Base-by-base conservation (phyloP, 768 basidiomycete species). In the Filobasidium floriforme region DNA sequence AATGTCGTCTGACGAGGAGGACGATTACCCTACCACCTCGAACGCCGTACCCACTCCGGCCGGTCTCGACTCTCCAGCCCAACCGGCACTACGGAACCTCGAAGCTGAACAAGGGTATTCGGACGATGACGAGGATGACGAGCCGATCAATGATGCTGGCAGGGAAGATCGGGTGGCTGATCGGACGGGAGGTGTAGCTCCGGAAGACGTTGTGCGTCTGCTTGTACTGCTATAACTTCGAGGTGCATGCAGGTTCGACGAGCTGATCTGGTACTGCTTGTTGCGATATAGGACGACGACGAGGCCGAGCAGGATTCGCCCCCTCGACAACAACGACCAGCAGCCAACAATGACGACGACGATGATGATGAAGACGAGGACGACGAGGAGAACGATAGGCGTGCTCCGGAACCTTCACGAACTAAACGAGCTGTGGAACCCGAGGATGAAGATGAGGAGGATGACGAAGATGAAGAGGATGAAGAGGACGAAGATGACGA, bases 391-490 rank as follows among this genome's bases (percentile, higher is more conserved):
- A 68, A 82, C 55, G 81, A 81, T 3, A 51, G 32, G 32, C 32
- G 32, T 37, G 46, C 54, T 26, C 54, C 54, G 22, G 54, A 15
- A 19, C 24, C 54, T 57, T 4, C 15, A 57, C 12, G 15, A 24
- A 22, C 2, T 57, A 24, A 57, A 15, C 46, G 46, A 62, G 15
- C 67, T 70, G 19, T 67, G 72, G 61, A 28, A 5, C 46, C 54
- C 15, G 22, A 57, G 2, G 24, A 57, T 26, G 54, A 57, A 4
- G 75, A 46, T 69, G 78, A 68, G 72, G 80, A 65, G 79, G 12
- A 82, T 80, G 59, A 80, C 78, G 9, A 81, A 77, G 10, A 82
- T 81, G 73, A 72, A 0, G 73, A 73, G 14, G 71, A 70, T 54
- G 70, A 69, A 49, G 73, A 73, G 40, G 68, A 71, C 6, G 70